Evolutionary conservation across 495 filamentous ascomycete species (phyloP).

Genomic region (Podospora didyma): DNA sequence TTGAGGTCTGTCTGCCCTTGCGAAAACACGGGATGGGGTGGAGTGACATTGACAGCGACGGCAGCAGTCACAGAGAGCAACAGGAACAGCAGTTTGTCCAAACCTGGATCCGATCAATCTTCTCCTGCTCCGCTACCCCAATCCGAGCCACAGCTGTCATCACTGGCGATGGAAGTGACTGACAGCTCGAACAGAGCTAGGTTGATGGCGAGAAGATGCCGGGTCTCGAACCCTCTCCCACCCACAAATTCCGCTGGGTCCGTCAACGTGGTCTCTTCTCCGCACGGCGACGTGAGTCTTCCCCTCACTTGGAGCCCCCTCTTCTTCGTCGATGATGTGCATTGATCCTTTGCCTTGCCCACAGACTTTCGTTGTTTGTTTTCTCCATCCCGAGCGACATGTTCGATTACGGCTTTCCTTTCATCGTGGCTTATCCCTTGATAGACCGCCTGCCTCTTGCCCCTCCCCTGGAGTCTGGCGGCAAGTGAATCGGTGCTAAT

Average conservation of each 20-base stretch:
- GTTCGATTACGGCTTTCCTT: neutral
- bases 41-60: neutral
- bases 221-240: neutral
- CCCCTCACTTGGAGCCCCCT: conserved; percentile 13
- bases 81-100: neutral
- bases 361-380: neutral
- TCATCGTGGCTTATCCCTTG: neutral
- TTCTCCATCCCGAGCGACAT: neutral
- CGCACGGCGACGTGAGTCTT: conserved; percentile 11
- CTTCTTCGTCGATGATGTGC: conserved; percentile 4
- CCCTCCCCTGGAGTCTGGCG: neutral
- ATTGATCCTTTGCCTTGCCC: neutral
- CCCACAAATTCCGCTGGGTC: neutral
- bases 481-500: conserved; percentile 11
- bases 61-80: neutral
- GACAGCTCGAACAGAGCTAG: neutral
- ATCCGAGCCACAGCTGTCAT: neutral
- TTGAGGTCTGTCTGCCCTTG: neutral
- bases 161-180: neutral
- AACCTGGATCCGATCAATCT: neutral
- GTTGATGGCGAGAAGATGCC: neutral
- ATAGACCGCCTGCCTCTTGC: neutral
- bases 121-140: neutral
- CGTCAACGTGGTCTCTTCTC: conserved; percentile 17
- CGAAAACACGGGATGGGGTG: neutral